Evolutionary conservation across 495 filamentous ascomycete species (phyloP).

Genomic region (Daldinia grandis): DNA sequence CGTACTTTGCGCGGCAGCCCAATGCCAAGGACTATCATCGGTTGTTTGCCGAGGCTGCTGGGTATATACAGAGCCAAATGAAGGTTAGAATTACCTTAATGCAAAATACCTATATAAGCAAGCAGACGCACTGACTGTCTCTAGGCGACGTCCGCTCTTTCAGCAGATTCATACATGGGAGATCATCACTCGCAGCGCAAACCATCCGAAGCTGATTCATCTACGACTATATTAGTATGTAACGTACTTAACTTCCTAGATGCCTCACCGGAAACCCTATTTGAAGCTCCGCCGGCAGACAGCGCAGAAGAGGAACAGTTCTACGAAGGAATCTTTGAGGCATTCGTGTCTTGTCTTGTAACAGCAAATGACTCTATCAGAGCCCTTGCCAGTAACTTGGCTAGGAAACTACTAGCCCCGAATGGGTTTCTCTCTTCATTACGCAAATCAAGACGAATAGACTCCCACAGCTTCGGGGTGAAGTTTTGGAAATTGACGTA

Average conservation of each 20-base stretch:
- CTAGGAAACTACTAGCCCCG: conserved; percentile 56
- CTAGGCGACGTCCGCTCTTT: conserved; percentile 51
- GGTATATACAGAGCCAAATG: conserved; percentile 63
- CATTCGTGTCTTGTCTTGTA: conserved; percentile 61
- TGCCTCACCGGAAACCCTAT: conserved; percentile 60
- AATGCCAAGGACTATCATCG: conserved; percentile 59
- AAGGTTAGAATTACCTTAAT: conserved; percentile 49
- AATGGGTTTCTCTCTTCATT: conserved; percentile 47
- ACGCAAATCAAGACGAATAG: conserved; percentile 53
- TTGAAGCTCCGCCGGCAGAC: conserved; percentile 45
- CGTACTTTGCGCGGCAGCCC: conserved; percentile 61
- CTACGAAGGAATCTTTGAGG: conserved; percentile 59
- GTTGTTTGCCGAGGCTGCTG: conserved; percentile 62
- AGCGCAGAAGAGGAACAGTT: conserved; percentile 54
- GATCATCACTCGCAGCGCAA: conserved; percentile 52
- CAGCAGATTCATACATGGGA: conserved; percentile 54
- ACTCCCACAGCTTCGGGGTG: conserved; percentile 49
- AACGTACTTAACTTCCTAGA: conserved; percentile 63
- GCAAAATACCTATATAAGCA: background rate
- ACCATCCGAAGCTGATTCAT: conserved; percentile 48
- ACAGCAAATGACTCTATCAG: conserved; percentile 61
- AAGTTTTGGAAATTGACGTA: conserved; percentile 65
- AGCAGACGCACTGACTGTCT: conserved; percentile 34
- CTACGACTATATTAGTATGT: conserved; percentile 54
- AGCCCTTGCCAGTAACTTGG: conserved; percentile 54